Base-by-base conservation (phyloP, 1,139 yeast species). In the Starmera stellimalicola region DNA sequence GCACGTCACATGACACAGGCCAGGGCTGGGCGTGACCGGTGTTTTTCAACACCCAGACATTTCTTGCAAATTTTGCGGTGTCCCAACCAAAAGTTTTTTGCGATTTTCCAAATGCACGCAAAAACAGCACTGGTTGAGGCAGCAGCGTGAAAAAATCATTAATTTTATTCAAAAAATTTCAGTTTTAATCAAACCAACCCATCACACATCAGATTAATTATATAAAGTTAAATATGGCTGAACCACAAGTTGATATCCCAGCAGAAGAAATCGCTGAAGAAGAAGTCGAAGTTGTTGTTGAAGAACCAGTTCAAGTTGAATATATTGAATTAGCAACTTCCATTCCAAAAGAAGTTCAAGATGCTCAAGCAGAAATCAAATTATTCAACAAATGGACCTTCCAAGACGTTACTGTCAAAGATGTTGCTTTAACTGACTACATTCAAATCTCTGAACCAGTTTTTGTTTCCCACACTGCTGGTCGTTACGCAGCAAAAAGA, bases 381-480 rank as follows among this genome's bases (percentile, higher is more conserved):
- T 81, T 91, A 63, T 91, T 91, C 93, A 91, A 91, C 95, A 91
- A 88, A 73, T 91, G 98, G 98, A 79, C 95, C 54, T 91, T 84
- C 63, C 94, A 87, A 69, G 97, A 84, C 48, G 91, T 93, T 60
- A 94, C 88, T 69, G 83, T 93, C 59, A 87, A 85, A 79, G 99
- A 93, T 67, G 82, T 93, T 63, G 91, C 98, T 50, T 78, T 93
- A 66, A 91, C 91, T 61, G 98, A 91, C 73, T 91, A 93, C 93
- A 73, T 91, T 58, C 97, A 88, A 76, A 74, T 91, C 72, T 82
- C 94, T 70, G 84, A 82, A 68, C 96, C 98, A 66, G 94, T 87
- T 60, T 91, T 88, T 62, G 94, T 88, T 50, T 75, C 97, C 59
- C 98, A 93, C 94, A 87, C 97, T 58, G 96, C 98, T 58, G 98